Base-by-base conservation (phyloP, 768 basidiomycete genomes). In the Boletus sensibilis region DNA sequence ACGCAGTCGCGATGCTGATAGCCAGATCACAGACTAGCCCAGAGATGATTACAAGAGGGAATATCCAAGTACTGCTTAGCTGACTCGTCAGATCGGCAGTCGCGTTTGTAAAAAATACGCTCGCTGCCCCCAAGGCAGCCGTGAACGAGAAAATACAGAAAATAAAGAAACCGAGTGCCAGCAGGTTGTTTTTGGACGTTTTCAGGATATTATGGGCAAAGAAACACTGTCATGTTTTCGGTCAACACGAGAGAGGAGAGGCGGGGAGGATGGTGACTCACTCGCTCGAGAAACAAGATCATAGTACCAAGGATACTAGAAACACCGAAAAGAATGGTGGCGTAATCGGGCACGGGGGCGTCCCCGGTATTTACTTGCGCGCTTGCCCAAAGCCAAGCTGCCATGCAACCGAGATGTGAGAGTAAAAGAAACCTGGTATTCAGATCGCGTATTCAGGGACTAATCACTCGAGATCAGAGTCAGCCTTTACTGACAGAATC, bases 341-440 rank as follows among this genome's bases (percentile, higher is more conserved):
- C 55, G 11, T 55, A 65, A 25, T 42, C 27, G 41, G 63, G 63
- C 5, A 58, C 38, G 52, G 52, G 42, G 25, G 23, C 23, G 1
- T 43, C 40, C 20, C 25, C 38, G 3, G 31, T 27, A 27, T 38
- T 43, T n/a, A 13, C 47, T 53, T 57, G 41, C 9, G 23, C 9
- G 52, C 46, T 57, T 21, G 51, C 55, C 66, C 66, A 67, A 47
- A 68, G 54, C 66, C 66, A 67, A 41, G 54, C 35, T 20, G 39
- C 38, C 55, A 23, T 56, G 38, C 60, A 65, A 37, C 56, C 53
- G 29, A 67, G 54, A 18, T 67, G 63, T 3, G 53, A 50, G 33
- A 63, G 18, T 7, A 62, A 49, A 25, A 68, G 42, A 41, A 63
- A 50, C 33, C 66, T 67, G 29, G 20, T 5, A 23, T 46, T 37